Evolutionary conservation across 345 rosid genomes (phyloP), one percentile per base, ranked within the genome.

Genomic region (Eucalyptus rudis): DNA sequence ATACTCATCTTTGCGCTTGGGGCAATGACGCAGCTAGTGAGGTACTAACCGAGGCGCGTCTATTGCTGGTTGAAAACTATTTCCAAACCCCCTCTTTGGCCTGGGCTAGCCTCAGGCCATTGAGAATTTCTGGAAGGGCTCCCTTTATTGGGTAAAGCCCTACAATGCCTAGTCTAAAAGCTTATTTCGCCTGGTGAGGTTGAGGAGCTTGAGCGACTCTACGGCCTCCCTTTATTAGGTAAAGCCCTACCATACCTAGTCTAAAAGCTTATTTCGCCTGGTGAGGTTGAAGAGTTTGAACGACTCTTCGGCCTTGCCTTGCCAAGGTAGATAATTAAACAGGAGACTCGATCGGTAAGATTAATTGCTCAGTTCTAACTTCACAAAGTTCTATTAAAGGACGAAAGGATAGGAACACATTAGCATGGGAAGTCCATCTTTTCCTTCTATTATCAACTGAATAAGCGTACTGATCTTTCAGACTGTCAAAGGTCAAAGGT

Each of bases 1-100:
- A 0, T 3, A 0, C 1, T 12, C 25, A 90, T 90, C 89, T 91
- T 91, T 91, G 91, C 92, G 91, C 92, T 89, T 89, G 92, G 92
- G 92, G 92, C 92, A 91, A 92, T 91, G 93, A 91, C 92, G 92
- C 92, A 92, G 93, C 92, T 92, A 85, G 90, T 91, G 92, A 91
- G 93, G 92, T 91, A n/a, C 88, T 92, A 88, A 91, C 93, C 91
- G 92, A 92, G 93, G 92, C 92, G 91, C 92, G 92, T 91, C 92
- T 86, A 92, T 92, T 92, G 93, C 92, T 92, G 92, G 93, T 91
- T 92, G 94, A 92, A 91, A 92, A 91, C 94, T 91, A 92, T 91
- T 91, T 92, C 92, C 93, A 90, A 92, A 91, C 92, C 92, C 92
- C 94, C 92, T 91, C 92, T 14, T 45, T 16, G 94, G 92, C 93